Evolutionary conservation across 2,329 filamentous ascomycete genomes (phyloP), one percentile per base, ranked within the genome.

Genomic region (Aspergillus eucalypticola): DNA sequence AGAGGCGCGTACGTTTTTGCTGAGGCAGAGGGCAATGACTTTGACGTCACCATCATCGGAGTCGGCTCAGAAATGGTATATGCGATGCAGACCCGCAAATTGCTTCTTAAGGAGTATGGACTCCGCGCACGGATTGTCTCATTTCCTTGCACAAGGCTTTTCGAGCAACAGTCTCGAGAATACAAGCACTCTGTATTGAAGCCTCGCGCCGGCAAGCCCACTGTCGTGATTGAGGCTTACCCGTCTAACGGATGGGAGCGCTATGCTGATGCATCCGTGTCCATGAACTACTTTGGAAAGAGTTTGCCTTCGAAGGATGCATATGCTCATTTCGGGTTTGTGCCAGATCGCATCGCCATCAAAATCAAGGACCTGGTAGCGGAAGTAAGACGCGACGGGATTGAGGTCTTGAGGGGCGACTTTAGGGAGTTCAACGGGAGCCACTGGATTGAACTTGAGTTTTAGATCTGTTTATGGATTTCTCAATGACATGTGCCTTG

Each of bases 11-110:
- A 81, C 38, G 74, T 81, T 11, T 67, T 77, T 5, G 11, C 32
- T 13, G 32, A 35, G 8, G 72, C 76, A 19, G 75, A 78, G 49
- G 54, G 69, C 2, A 58, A 69, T 5, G 61, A 74, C 21, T 76
- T 79, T 2, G 69, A 69, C 13, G 70, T 81, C 5, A 84, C 82
- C 1, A 67, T 84, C 38, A 76, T 83, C 48, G 80, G 80, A 3
- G 79, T 81, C 1, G 82, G 82, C n/a, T 79, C 81, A 1, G 82
- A 84, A 60, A 73, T 84, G 38, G 73, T 70, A 29, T 81, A 82
- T 60, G 81, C 81, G 0, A 78, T 7, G 75, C 79, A 1, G 75
- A 76, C 5, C 69, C 77, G 17, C 69, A 73, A 10, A 13, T 35
- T 35, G 4, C 32, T 35, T 15, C 66, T 82, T 0, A 67, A 88